A percentile compares a stretch with the other conserved stretches of the same genome.
phyloP scores from a whole-genome alignment of 768 basidiomycete species.

The Mycena crocata region DNA sequence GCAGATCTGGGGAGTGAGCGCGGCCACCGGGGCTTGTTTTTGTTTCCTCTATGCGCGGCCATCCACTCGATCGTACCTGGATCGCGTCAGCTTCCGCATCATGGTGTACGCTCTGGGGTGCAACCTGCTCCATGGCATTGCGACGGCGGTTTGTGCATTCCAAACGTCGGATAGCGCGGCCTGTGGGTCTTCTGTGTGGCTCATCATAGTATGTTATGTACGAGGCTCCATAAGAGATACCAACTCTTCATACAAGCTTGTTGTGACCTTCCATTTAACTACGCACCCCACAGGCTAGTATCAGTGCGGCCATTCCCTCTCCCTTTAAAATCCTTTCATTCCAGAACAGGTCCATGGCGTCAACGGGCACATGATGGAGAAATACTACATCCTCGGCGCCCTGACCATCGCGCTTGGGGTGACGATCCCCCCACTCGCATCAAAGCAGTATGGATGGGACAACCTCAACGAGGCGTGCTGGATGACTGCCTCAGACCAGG shows the following conservation, averaged over 20 bases:
- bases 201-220: slow-evolving; percentile 3
- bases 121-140: slow-evolving; percentile 9
- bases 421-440: slow-evolving; percentile 14
- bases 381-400: slow-evolving; percentile 15
- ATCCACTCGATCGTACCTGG: background rate
- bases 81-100: slow-evolving; percentile 22
- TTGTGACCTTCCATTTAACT: background rate
- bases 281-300: too few species aligned
- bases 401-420: background rate
- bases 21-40: background rate
- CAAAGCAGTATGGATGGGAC: slow-evolving; percentile 23
- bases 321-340: background rate
- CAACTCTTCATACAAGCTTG: background rate
- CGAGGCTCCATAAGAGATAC: background rate
- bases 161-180: background rate
- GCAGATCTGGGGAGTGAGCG: slow-evolving; percentile 2
- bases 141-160: background rate
- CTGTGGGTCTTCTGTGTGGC: slow-evolving; percentile 5
- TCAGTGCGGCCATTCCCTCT: background rate
- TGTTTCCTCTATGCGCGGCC: slow-evolving; percentile 1
- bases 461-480: slow-evolving; percentile 15
- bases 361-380: slow-evolving; percentile 14
- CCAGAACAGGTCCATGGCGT: slow-evolving; percentile 13
- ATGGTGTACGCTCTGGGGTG: slow-evolving; percentile 2
- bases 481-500: background rate